phyloP scores from a whole-genome alignment of 1,284 basidiomycete species.

The Cystobasidium sp. region DNA sequence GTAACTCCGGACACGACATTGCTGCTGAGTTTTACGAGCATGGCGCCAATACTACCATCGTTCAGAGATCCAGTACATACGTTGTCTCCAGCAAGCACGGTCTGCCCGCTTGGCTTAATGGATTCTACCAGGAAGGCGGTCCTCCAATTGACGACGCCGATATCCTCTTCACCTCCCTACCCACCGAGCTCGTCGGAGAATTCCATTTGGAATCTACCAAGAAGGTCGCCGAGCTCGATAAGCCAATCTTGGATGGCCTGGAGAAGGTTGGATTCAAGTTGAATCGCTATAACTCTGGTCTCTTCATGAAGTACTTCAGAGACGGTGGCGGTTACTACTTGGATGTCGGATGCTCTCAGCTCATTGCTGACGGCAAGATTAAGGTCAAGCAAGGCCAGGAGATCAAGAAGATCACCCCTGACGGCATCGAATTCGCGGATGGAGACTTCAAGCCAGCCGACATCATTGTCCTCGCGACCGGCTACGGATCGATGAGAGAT shows the following conservation, averaged over 20 bases:
- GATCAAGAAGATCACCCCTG: constrained; percentile 51
- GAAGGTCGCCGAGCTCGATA: constrained; percentile 54
- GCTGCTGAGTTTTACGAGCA: constrained; percentile 53
- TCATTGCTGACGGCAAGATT: constrained; percentile 57
- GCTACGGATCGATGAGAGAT: constrained; percentile 52
- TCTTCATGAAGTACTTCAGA: constrained; percentile 51
- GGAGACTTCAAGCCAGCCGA: constrained; percentile 56
- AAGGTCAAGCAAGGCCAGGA: constrained; percentile 56
- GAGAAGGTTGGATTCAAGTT: constrained; percentile 59
- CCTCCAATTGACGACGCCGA: constrained; percentile 61
- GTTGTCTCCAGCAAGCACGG: constrained; percentile 57
- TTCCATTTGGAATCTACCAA: constrained; percentile 55
- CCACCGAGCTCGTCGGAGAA: constrained; percentile 58
- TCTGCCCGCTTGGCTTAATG: constrained; percentile 49
- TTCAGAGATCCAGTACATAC: constrained; percentile 58
- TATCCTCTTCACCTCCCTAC: constrained; percentile 60
- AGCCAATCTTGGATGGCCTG: constrained; percentile 57
- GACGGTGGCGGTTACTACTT: constrained; percentile 55
- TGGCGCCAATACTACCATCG: constrained; percentile 54
- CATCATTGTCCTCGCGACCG: constrained; percentile 50
- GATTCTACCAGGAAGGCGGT: constrained; percentile 59
- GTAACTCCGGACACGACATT: constrained; percentile 55
- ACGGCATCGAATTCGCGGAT: constrained; percentile 56
- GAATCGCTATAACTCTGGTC: constrained; percentile 47
- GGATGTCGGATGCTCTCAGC: constrained; percentile 52